Evolutionary conservation across 2,329 filamentous ascomycete genomes (phyloP).

Genomic region (Aspergillus pseudonomiae): DNA sequence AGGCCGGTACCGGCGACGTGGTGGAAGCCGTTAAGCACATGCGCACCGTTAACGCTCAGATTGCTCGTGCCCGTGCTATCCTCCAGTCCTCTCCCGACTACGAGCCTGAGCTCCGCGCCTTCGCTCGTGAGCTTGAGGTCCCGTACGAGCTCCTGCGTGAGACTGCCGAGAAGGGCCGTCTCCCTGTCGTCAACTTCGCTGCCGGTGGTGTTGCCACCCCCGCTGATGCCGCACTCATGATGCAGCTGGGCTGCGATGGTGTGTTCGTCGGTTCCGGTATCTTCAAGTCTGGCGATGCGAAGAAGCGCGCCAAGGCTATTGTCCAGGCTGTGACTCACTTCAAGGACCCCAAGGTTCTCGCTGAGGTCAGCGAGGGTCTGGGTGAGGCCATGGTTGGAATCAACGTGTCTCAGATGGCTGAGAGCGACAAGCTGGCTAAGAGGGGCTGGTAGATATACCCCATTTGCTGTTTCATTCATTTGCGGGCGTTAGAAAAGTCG

Average conservation of each 20-base stretch:
- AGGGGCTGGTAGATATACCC: conserved; percentile 71
- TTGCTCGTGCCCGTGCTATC: conserved; percentile 69
- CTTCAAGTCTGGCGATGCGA: conserved; percentile 93
- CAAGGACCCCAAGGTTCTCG: conserved; percentile 80
- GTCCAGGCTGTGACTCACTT: conserved; percentile 93
- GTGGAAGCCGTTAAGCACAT: conserved; percentile 97
- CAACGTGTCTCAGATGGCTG: conserved; percentile 76
- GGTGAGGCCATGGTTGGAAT: conserved; percentile 99
- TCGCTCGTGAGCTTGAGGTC: conserved; percentile 79
- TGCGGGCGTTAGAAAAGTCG: conserved; percentile 21
- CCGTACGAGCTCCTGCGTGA: conserved; percentile 80
- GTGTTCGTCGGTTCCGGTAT: conserved; percentile 97
- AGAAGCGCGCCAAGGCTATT: conserved; percentile 89
- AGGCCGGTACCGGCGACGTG: conserved; percentile 95
- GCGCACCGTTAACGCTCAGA: conserved; percentile 83
- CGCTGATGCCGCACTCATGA: conserved; percentile 95
- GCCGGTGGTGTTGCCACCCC: conserved; percentile 99
- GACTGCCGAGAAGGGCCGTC: conserved; percentile 80
- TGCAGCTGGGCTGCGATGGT: conserved; percentile 97
- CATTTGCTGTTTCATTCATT: neutral
- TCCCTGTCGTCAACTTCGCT: conserved; percentile 97
- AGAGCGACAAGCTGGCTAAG: conserved; percentile 79
- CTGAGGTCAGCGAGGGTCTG: conserved; percentile 82
- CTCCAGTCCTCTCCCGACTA: conserved; percentile 42
- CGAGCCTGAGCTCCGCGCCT: conserved; percentile 73